Base-by-base conservation (phyloP, 768 basidiomycete species). In the Phanerochaete carnosa region DNA sequence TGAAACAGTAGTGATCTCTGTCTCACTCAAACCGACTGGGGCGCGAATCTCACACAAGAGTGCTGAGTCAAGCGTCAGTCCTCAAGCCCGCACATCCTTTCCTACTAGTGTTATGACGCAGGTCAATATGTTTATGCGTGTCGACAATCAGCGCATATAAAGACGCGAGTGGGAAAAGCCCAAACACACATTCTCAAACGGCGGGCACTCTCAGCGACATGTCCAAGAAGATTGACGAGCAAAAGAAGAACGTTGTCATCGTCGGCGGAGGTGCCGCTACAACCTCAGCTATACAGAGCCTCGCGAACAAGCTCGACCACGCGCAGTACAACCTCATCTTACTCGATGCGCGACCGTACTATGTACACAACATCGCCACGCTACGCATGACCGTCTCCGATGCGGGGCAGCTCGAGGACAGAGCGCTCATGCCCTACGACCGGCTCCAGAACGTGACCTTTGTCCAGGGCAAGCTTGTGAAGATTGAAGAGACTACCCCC, bases 181-280 rank as follows among this genome's bases (percentile, higher is more conserved):
- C n/a, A n/a, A 7, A 9, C 16, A 19, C 11, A 19, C 5, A 19
- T 43, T 43, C 39, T 19, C 39, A 43, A 19, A 19, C 39, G 11
- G 16, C 4, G 11, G 8, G 19, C 19, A 43, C 39, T 19, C 39
- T 8, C 39, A 43, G 19, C 39, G 39, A 43, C 39, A 43, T 43
- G 39, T 43, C 39, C 11, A 64, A 67, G 51, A 62, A 65, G 45
- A 46, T 43, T 43, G 60, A 57, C 51, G 43, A 51, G 16, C 16
- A 23, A 13, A 65, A 67, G 60, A 69, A 70, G 58, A 75, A 71
- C 60, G 69, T 77, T 63, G 75, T 88, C 32, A 73, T 88, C 62
- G 72, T 87, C 54, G 84, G 86, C 45, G 88, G 83, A 29, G 88
- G 84, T 53, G 74, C 72, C 22, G 79, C 77, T 0, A 87, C 87